phyloP scores from a whole-genome alignment of 2,329 filamentous ascomycete species.

The Torrubiellomyces zombiae region DNA sequence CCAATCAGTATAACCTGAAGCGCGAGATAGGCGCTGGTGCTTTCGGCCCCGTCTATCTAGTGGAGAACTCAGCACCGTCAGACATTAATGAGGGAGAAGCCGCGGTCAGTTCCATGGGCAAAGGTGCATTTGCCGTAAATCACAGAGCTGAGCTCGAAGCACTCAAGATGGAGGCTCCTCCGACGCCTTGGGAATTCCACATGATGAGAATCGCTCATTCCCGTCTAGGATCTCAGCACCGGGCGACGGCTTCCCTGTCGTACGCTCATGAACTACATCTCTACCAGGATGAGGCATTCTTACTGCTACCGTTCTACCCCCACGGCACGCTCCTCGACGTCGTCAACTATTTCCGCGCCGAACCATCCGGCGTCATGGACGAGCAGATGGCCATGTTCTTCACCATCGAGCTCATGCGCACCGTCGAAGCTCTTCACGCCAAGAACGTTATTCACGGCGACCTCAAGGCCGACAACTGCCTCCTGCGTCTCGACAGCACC shows the following conservation, averaged over 20 bases:
- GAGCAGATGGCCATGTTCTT: conserved; percentile 93
- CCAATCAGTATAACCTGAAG: conserved; percentile 58
- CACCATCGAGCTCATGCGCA: conserved; percentile 76
- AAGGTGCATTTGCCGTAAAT: conserved; percentile 38
- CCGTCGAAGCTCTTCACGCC: conserved; percentile 70
- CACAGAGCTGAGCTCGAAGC: conserved; percentile 55
- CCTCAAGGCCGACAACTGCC: conserved; percentile 87
- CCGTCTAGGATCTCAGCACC: conserved; percentile 54
- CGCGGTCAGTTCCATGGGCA: conserved; percentile 36
- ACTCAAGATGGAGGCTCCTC: conserved; percentile 85
- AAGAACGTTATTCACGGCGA: conserved; percentile 79
- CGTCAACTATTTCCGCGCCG: conserved; percentile 68
- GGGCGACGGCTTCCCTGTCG: conserved; percentile 63
- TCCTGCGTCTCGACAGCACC: conserved; percentile 57
- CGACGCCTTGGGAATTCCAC: conserved; percentile 88
- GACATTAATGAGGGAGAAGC: conserved; percentile 29
- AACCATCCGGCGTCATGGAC: conserved; percentile 63
- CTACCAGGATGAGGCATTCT: conserved; percentile 76
- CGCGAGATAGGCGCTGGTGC: conserved; percentile 83
- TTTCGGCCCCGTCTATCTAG: conserved; percentile 87
- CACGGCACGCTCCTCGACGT: conserved; percentile 92
- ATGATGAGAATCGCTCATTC: conserved; percentile 73
- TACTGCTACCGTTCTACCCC: conserved; percentile 73
- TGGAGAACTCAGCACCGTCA: conserved; percentile 50
- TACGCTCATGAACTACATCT: conserved; percentile 81